Evolutionary conservation across 116 monocot species (phyloP).

Genomic region (Phalaenopsis hybrid): DNA sequence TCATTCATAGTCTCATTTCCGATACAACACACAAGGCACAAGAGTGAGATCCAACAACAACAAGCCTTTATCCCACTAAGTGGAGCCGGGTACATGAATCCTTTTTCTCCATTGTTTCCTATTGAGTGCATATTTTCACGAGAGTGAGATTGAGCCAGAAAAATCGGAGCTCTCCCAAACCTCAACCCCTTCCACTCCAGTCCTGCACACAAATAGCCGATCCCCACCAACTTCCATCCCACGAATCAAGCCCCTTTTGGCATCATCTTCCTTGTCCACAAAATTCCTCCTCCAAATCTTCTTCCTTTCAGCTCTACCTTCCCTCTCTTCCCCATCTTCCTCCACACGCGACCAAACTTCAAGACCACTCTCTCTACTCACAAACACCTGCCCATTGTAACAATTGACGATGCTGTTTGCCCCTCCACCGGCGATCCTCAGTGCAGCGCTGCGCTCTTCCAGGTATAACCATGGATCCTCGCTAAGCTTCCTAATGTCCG

Average conservation of each 20-base stretch:
- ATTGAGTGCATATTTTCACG: not conserved
- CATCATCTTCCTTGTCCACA: constrained; percentile 66
- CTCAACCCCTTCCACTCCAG: constrained; percentile 70
- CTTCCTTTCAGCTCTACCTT: not conserved
- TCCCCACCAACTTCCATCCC: constrained; percentile 82
- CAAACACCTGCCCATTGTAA: constrained; percentile 67
- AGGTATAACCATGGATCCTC: constrained; percentile 86
- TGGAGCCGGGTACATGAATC: too few species aligned
- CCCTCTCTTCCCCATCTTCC: constrained; percentile 9
- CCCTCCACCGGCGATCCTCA: constrained; percentile 34
- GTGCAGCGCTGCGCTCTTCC: constrained; percentile 36
- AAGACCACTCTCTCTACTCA: constrained; percentile 48
- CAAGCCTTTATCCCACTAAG: not conserved
- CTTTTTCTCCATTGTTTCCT: too few species aligned
- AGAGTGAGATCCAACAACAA: constrained; percentile 28
- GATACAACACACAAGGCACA: not conserved
- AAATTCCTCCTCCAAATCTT: constrained; percentile 43
- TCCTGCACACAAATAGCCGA: constrained; percentile 65
- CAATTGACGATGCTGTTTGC: constrained; percentile 49
- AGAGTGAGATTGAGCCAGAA: constrained; percentile 30
- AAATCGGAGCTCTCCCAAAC: constrained; percentile 79
- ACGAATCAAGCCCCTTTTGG: constrained; percentile 40
- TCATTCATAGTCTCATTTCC: not conserved
- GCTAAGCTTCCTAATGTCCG: constrained; percentile 68
- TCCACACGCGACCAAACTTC: constrained; percentile 67